Evolutionary conservation across 805 yeast genomes (phyloP).

Genomic region (Candida tibetensis): DNA sequence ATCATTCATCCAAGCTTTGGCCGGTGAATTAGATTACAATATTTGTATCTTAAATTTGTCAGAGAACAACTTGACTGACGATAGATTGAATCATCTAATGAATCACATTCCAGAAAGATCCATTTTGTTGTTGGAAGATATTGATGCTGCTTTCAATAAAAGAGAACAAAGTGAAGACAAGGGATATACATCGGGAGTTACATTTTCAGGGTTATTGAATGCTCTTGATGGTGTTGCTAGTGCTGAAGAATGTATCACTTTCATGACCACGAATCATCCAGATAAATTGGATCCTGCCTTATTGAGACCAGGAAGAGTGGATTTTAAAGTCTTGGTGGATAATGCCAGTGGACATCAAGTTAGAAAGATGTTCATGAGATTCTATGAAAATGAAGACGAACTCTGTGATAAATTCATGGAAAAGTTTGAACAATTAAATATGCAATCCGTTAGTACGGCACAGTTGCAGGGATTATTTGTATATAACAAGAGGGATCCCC

Average conservation of each 20-base stretch:
- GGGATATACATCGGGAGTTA: slow-evolving; percentile 84
- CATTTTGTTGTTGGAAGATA: slow-evolving; percentile 81
- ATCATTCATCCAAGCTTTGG: slow-evolving; percentile 91
- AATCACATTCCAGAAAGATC: slow-evolving; percentile 92
- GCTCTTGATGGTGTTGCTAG: slow-evolving; percentile 97
- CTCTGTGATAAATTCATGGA: slow-evolving; percentile 52
- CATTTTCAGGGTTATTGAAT: slow-evolving; percentile 89
- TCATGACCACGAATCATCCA: slow-evolving; percentile 98
- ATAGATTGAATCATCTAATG: slow-evolving; percentile 90
- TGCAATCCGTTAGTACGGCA: slow-evolving; percentile 73
- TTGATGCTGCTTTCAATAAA: slow-evolving; percentile 91
- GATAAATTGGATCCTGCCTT: slow-evolving; percentile 91
- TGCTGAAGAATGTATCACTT: slow-evolving; percentile 93
- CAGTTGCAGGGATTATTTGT: slow-evolving; percentile 95
- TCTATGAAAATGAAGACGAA: slow-evolving; percentile 63
- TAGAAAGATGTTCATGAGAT: slow-evolving; percentile 78
- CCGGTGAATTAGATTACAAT: slow-evolving; percentile 93
- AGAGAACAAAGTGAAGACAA: slow-evolving; percentile 73
- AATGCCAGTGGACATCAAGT: slow-evolving; percentile 87
- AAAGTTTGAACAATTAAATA: slow-evolving; percentile 45
- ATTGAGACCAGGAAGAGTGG: slow-evolving; percentile 92
- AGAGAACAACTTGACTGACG: slow-evolving; percentile 91
- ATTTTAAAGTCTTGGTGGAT: slow-evolving; percentile 74
- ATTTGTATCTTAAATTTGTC: slow-evolving; percentile 90
- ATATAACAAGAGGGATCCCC: slow-evolving; percentile 81